A percentile compares a stretch with the other conserved stretches of the same genome.
phyloP scores from a whole-genome alignment of 495 filamentous ascomycete genomes.

The Astrothelium macrocarpum region DNA sequence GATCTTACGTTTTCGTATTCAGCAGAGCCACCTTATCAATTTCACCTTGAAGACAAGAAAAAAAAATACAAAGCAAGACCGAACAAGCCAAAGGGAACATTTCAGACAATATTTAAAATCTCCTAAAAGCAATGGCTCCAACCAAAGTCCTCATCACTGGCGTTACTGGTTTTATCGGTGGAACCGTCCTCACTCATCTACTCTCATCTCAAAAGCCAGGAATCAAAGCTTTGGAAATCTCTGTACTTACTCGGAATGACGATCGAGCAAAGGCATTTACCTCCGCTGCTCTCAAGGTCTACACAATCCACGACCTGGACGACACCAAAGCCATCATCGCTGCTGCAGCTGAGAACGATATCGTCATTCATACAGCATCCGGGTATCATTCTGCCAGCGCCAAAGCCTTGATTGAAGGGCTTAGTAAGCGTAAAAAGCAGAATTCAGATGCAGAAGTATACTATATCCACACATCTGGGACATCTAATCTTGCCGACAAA shows the following conservation, averaged over 20 bases:
- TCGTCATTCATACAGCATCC: slow-evolving; percentile 34
- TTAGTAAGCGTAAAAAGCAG: slow-evolving; percentile 31
- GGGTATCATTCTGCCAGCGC: slow-evolving; percentile 27
- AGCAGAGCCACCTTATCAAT: too few species aligned
- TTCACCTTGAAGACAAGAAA: too few species aligned
- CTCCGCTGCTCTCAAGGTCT: slow-evolving; percentile 33
- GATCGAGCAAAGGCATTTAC: slow-evolving; percentile 18
- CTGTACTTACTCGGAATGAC: slow-evolving; percentile 33
- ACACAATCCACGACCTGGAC: slow-evolving; percentile 41
- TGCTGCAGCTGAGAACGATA: slow-evolving; percentile 32
- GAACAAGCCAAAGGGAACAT: too few species aligned
- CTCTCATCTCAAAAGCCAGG: background rate
- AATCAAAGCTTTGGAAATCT: slow-evolving; percentile 17
- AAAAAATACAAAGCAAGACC: too few species aligned
- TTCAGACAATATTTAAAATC: too few species aligned
- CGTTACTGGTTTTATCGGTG: slow-evolving; percentile 7
- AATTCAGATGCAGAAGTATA: slow-evolving; percentile 23
- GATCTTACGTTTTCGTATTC: too few species aligned
- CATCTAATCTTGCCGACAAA: slow-evolving; percentile 39
- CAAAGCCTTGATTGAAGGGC: slow-evolving; percentile 30
- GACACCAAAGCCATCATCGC: slow-evolving; percentile 25
- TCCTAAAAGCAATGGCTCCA: too few species aligned
- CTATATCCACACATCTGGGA: slow-evolving; percentile 41
- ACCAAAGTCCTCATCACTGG: slow-evolving; percentile 2
- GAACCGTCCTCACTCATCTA: slow-evolving; percentile 7